Base-by-base conservation (phyloP, 2,329 filamentous ascomycete species). In the Beauveria bassiana region DNA sequence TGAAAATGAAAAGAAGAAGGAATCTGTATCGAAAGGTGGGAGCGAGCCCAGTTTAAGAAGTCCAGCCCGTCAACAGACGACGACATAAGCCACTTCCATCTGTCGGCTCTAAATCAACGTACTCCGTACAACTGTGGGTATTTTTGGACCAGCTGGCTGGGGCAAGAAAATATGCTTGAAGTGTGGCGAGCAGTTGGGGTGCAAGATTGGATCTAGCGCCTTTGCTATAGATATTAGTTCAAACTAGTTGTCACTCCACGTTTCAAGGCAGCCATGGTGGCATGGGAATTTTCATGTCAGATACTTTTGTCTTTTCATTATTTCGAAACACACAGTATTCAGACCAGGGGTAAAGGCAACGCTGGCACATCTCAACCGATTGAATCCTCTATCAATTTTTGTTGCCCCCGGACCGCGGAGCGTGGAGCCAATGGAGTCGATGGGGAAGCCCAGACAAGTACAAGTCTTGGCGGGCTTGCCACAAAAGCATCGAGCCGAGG, bases 101-200 rank as follows among this genome's bases (percentile, higher is more conserved):
- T 28, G n/a, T 50, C 45, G 16, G 34, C 55, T 47, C 20, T 49
- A 38, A 31, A 38, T 38, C 26, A 31, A 45, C 24, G n/a, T 55
- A 6, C 53, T 45, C 53, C 55, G n/a, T 59, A 24, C 57, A 20
- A 8, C 24, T 52, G 57, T 59, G 57, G 57, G 47, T 59, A 59
- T 59, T 59, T 52, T 9, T 51, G 57, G 47, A 45, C 24, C 56
- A 7, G 5, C 26, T 51, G 40, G 34, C 34, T 42, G 34, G 38
- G 38, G 34, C 46, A 2, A 59, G 20, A 49, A 58, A 52, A 59
- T 9, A 59, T 43, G 57, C 57, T 59, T 52, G 47, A 31, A 31
- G 5, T 18, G 57, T 50, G 24, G 53, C 10, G 31, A 40, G 20
- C 20, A 42, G 31, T n/a, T 51, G 16, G 16, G 20, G 34, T 42